Base-by-base conservation (phyloP, 1,139 yeast genomes). In the Saccharomycopsis hybrid region DNA sequence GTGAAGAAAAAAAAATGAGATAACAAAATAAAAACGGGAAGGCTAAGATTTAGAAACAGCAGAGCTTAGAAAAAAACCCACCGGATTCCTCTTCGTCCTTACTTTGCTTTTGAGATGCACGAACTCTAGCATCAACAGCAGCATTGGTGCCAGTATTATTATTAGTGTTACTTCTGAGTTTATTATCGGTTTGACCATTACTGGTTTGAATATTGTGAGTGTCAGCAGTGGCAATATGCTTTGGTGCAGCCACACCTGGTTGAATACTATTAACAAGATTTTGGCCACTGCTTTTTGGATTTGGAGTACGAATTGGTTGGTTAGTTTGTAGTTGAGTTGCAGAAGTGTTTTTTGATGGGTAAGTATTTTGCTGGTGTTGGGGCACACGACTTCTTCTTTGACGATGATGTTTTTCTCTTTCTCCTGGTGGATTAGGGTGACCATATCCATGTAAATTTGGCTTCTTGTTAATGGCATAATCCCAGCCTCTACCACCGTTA, bases 401-500 rank as follows among this genome's bases (percentile, higher is more conserved):
- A 28, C 74, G 68, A 54, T 74, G 78, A 59, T 77, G 74, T 62
- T 78, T 72, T 51, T 75, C 78, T 56, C 78, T 66, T 40, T 76
- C 81, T 53, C 77, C 77, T 38, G 84, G 80, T 27, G 85, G 85
- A 56, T 76, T 80, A 37, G 86, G 86, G 58, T 80, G 80, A 3
- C 87, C 87, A 62, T 85, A 85, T 8, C 94, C 94, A 65, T 85
- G 92, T 54, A 85, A 67, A 59, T 85, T 85, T 51, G 92, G 88
- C 64, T 84, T 85, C 63, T 83, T 85, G 63, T 84, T 85, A 56
- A 84, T 77, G 3, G 85, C 71, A 30, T 85, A 78, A 66, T 85
- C 94, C 92, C 92, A 85, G 41, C 94, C 94, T 62, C 78, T 77
- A 49, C 94, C 94, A 44, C 82, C 82, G 60, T 85, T 85, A 58